phyloP scores from a whole-genome alignment of 2,329 filamentous ascomycete species.

The Didymella arachidicola region DNA sequence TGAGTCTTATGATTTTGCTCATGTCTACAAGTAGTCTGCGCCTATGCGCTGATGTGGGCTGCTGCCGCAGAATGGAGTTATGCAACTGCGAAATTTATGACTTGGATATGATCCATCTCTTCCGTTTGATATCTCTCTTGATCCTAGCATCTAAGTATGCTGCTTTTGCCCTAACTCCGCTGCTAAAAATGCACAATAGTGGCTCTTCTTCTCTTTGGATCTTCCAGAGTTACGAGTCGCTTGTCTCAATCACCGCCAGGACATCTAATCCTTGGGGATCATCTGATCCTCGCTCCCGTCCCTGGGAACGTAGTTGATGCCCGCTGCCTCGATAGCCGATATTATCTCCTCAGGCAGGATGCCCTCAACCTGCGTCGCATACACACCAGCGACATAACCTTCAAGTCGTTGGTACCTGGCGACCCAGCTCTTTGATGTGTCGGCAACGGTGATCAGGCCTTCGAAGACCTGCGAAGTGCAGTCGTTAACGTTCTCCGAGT shows the following conservation, averaged over 20 bases:
- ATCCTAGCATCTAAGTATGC: constrained; percentile 12
- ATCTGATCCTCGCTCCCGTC: constrained; percentile 51
- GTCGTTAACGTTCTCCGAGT: constrained; percentile 81
- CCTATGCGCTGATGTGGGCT: not conserved
- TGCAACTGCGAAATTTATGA: not conserved
- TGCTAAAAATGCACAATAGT: constrained; percentile 34
- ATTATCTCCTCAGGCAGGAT: constrained; percentile 68
- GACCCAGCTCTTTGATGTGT: constrained; percentile 89
- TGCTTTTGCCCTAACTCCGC: constrained; percentile 33
- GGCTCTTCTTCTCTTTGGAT: not conserved
- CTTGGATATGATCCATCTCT: not conserved
- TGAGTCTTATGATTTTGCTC: not conserved
- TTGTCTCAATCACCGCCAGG: not conserved
- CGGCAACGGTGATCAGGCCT: constrained; percentile 82
- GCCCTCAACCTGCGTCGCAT: constrained; percentile 93
- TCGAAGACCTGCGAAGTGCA: constrained; percentile 98
- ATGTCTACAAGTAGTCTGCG: no score
- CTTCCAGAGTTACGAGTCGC: not conserved
- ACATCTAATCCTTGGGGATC: constrained; percentile 39
- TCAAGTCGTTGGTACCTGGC: constrained; percentile 96
- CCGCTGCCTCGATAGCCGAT: constrained; percentile 64
- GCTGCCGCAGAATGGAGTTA: not conserved
- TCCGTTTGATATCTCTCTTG: constrained; percentile 11
- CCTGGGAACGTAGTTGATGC: constrained; percentile 66
- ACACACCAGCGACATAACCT: constrained; percentile 85